These are phyloP conservation scores for Cyberlindnera mrakii DNA, from an alignment of 805 yeast genomes.

Conservation along the genomic window DNA sequence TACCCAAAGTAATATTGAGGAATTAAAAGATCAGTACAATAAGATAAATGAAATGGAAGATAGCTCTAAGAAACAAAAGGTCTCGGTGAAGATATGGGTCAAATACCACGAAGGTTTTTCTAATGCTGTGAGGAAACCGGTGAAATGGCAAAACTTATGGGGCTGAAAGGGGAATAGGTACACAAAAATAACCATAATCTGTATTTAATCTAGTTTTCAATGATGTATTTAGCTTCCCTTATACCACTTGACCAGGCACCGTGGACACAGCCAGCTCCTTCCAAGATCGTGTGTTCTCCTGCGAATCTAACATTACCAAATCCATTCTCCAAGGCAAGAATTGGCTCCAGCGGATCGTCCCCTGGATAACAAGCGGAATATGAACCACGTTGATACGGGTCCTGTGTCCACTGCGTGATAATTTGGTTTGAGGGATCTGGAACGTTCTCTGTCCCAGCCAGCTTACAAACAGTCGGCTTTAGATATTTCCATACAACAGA, in stretches of 20 bases:
- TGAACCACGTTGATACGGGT: constrained; percentile 76
- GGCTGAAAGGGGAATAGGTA: neutral
- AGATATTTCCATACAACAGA: constrained; percentile 50
- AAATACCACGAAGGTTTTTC: constrained; percentile 89
- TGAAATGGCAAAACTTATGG: constrained; percentile 74
- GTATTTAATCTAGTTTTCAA: neutral
- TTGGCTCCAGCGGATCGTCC: constrained; percentile 61
- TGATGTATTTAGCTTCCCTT: constrained; percentile 43
- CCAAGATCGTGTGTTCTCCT: constrained; percentile 82
- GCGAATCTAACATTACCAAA: constrained; percentile 68
- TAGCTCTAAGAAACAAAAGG: constrained; percentile 22
- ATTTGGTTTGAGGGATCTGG: constrained; percentile 38
- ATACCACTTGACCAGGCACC: constrained; percentile 81
- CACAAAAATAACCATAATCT: neutral
- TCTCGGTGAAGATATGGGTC: constrained; percentile 60
- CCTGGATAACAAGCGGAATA: constrained; percentile 67
- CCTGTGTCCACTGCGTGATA: constrained; percentile 71
- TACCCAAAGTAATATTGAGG: constrained; percentile 15
- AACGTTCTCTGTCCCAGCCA: constrained; percentile 13
- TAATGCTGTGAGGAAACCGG: constrained; percentile 81
- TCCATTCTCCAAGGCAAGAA: constrained; percentile 57
- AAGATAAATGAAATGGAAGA: constrained; percentile 23
- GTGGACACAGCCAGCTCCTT: constrained; percentile 89
- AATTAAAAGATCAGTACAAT: constrained; percentile 39
- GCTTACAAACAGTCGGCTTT: constrained; percentile 34